Base-by-base conservation (phyloP, 2,329 filamentous ascomycete genomes). In the Raffaelea arxii region DNA sequence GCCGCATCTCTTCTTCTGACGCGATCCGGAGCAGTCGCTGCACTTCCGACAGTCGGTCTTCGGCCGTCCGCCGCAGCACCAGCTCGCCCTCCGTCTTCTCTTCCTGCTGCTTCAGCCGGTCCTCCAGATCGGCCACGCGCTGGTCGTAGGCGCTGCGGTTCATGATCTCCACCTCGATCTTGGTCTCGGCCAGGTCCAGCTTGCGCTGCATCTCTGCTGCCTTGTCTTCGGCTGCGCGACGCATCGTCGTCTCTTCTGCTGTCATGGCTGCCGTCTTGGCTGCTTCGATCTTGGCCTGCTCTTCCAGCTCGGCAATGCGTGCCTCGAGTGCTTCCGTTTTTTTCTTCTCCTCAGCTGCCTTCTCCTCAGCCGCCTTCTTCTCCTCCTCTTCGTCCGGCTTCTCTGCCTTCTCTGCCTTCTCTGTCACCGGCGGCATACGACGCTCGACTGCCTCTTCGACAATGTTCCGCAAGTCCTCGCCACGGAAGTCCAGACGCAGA, bases 31-130 rank as follows among this genome's bases (percentile, higher is more conserved):
- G 71, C 21, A 83, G 72, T 46, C 80, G 74, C 62, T 89, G 82
- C n/a, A 81, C 72, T 58, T 90, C 84, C 5, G 81, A 76, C 14
- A 87, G 68, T 50, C 78, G 77, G 57, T 90, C 85, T 59, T 90
- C 84, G 1, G 82, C 81, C 27, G 78, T 72, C 46, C 83, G 76
- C 49, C 84, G 78, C 41, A 67, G 65, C 39, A 73, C 68, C 49
- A 82, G 66, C 55, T 90, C 83, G 44, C 77, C 66, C 51, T 88
- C 82, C 2, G 74, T 75, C 47, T 75, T 74, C 30, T 72, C 70
- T 53, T 87, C 80, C 30, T 83, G 77, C 10, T 75, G 65, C 49
- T 75, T 74, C 40, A 87, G 69, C 59, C 80, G 80, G 40, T 79
- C 80, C 59, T 89, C 84, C 1, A 90, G 71, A 39, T 86, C 82